Evolutionary conservation across 2,329 filamentous ascomycete species (phyloP).

Genomic region (Sporothrix inflata): DNA sequence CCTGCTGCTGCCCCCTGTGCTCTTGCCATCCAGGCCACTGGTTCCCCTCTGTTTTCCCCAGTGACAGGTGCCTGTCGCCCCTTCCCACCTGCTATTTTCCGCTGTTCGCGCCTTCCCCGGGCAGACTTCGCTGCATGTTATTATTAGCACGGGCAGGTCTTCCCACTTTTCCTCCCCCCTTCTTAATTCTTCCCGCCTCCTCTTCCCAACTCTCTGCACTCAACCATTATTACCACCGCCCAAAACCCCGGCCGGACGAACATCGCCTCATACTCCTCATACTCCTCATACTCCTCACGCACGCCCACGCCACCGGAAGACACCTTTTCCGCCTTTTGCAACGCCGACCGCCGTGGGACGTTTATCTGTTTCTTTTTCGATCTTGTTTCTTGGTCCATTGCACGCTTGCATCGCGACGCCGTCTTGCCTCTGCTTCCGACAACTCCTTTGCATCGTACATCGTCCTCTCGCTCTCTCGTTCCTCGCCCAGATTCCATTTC

Average conservation of each 20-base stretch:
- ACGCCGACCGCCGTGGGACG: neutral
- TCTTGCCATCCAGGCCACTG: neutral
- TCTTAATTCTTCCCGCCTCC: constrained; percentile 2
- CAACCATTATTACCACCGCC: constrained; percentile 1
- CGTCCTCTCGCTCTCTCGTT: neutral
- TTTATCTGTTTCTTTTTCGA: neutral
- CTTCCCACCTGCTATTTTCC: neutral
- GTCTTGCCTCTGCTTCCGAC: constrained; percentile 9
- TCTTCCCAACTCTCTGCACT: constrained; percentile 4
- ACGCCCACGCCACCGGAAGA: neutral
- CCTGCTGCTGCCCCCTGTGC: neutral
- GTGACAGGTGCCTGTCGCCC: neutral
- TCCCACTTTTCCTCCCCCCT: constrained; percentile 9
- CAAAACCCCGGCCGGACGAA: neutral
- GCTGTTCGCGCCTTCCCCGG: constrained; percentile 10
- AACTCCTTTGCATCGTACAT: neutral
- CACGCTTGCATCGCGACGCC: neutral
- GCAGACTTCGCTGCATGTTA: constrained; percentile 6
- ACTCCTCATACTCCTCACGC: neutral
- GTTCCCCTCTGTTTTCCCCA: neutral
- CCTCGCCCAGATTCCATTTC: neutral
- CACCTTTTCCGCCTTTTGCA: constrained; percentile 1
- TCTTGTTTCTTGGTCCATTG: neutral
- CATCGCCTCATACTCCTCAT: constrained; percentile 6
- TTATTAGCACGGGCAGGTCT: constrained; percentile 16